Conservation (phyloP, 129 eudicot genomes). For the Calendula officinalis region DNA sequence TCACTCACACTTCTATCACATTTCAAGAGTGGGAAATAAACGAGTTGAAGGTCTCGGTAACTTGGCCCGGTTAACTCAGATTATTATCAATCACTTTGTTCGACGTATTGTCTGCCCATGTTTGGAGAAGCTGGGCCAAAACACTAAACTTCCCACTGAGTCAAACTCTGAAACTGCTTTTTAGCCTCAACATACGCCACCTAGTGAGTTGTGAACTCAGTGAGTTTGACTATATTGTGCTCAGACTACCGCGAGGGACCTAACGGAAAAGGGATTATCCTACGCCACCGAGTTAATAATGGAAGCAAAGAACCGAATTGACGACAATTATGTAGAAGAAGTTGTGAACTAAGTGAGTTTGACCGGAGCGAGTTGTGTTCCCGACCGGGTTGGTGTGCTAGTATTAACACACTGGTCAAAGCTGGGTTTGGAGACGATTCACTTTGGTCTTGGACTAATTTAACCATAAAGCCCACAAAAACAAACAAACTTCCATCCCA, state of each 20-base stretch:
- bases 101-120: conserved; percentile 61
- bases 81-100: conserved; percentile 50
- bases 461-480: too few species aligned
- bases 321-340: too few species aligned
- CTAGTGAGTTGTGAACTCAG: conserved; percentile 60
- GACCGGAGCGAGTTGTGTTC: conserved; percentile 30
- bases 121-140: conserved; percentile 2
- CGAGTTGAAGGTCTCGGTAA: neutral
- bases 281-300: conserved; percentile 39
- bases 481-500: too few species aligned
- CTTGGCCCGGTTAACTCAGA: conserved; percentile 27
- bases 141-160: conserved; percentile 52
- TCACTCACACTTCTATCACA: conserved; percentile 25
- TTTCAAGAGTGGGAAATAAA: too few species aligned
- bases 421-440: conserved; percentile 30
- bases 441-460: conserved; percentile 24
- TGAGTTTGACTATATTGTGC: conserved; percentile 57
- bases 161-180: conserved; percentile 51
- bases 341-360: conserved; percentile 42
- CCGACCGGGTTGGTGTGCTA: conserved; percentile 67
- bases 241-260: conserved; percentile 32
- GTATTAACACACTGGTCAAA: conserved; percentile 74
- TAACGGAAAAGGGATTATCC: conserved; percentile 1
- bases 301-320: conserved; percentile 43
- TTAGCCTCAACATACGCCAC: conserved; percentile 10